Evolutionary conservation across 768 basidiomycete species (phyloP), one percentile per base, ranked within the genome.

Genomic region (Pulveroboletus sp.): DNA sequence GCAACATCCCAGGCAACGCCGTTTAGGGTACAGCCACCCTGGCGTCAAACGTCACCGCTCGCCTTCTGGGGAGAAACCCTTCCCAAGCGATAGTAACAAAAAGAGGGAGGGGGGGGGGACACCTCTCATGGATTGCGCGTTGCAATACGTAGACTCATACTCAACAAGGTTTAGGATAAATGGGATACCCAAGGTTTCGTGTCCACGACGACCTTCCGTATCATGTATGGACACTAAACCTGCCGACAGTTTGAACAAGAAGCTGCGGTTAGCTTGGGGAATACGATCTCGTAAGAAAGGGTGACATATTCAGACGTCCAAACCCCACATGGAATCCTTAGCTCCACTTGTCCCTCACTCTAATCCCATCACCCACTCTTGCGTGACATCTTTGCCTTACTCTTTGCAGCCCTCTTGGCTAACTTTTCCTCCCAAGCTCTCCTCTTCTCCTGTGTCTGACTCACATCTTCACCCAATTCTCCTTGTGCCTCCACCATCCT

Each of bases 391-490:
- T 60, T 61, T 28, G 66, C 66, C 51, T 51, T 63, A 27, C 57
- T 47, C 53, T 69, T 73, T 30, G 68, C 64, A 53, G 65, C 68
- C 47, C 74, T 63, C 53, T 62, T 70, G 13, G 71, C 69, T 41
- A 65, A 58, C 53, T 73, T 72, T 51, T 75, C 67, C 47, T 72
- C 70, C 62, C 73, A 67, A 39, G 62, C 60, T 55, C 69, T 70
- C 65, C 89, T 90, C 71, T 79, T 86, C 59, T 79, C 73, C 69
- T 89, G 87, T 26, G 86, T 89, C 44, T 75, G 69, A 60, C 88
- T 89, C 43, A 89, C 64, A 43, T 76, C 77, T 21, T 67, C 75
- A 33, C 84, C 83, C 6, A 72, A 76, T 43, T 61, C 65, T 49
- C 82, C 81, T 57, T 83, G 81, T 42, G 70, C 74, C 27, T 71